These are phyloP conservation scores for Boletellus emodensis DNA, from an alignment of 768 basidiomycete species.

Conservation along the genomic window DNA sequence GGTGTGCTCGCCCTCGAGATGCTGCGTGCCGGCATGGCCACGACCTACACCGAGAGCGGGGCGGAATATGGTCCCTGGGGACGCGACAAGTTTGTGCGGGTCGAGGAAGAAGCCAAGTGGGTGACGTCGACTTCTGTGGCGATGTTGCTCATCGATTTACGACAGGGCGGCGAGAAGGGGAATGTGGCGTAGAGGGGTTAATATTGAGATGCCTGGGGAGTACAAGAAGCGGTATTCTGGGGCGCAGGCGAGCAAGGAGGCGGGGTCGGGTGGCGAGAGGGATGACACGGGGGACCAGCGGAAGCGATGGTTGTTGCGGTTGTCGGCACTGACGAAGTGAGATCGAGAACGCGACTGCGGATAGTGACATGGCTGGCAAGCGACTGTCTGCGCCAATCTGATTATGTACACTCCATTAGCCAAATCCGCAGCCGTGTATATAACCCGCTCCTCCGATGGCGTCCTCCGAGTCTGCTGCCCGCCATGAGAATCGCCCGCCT, in stretches of 20 bases:
- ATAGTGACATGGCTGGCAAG: no score
- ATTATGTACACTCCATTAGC: no score
- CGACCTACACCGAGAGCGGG: constrained; percentile 71
- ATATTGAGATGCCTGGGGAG: constrained; percentile 67
- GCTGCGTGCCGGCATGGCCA: constrained; percentile 74
- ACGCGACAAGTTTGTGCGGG: constrained; percentile 55
- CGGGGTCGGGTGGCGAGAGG: neutral
- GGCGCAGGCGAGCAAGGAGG: neutral
- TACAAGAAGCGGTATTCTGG: constrained; percentile 67
- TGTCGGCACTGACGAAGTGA: constrained; percentile 9
- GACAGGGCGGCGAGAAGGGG: constrained; percentile 58
- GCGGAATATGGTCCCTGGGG: constrained; percentile 75
- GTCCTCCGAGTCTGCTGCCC: neutral
- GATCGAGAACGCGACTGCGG: no score
- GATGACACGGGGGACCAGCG: neutral
- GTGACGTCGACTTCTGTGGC: no score
- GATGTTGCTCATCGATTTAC: no score
- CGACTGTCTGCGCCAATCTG: no score
- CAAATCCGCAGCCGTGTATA: constrained; percentile 14
- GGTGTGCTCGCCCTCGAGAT: constrained; percentile 63
- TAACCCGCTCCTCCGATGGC: neutral
- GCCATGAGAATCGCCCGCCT: neutral
- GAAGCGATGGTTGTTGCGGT: constrained; percentile 2
- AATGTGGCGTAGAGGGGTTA: constrained; percentile 63
- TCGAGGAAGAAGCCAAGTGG: constrained; percentile 68